These are phyloP conservation scores for Triticum urartu DNA, from an alignment of 176 grass and related monocot genomes.

Conservation along the genomic window DNA sequence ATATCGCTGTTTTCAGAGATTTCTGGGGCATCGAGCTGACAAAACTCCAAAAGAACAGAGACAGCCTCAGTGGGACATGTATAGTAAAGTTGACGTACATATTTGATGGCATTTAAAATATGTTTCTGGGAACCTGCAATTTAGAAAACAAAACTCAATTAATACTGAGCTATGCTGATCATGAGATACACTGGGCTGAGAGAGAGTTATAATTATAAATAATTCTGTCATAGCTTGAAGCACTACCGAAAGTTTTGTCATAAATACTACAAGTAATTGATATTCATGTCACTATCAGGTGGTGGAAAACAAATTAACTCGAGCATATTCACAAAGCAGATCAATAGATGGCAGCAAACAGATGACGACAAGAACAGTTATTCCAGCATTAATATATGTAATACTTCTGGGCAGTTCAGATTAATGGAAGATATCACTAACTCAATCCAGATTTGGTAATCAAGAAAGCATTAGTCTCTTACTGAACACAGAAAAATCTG, in stretches of 20 bases:
- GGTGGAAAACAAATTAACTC: constrained; percentile 28
- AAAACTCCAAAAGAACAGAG: constrained; percentile 70
- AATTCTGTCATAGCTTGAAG: neutral
- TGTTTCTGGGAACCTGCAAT: constrained; percentile 65
- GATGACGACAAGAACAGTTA: constrained; percentile 2
- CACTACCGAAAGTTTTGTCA: neutral
- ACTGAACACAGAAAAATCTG: constrained; percentile 44
- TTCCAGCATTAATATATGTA: neutral
- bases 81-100: constrained; percentile 54
- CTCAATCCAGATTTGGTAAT: neutral
- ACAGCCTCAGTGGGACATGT: constrained; percentile 63
- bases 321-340: constrained; percentile 22
- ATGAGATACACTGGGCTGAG: neutral
- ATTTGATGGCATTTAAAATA: constrained; percentile 49
- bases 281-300: constrained; percentile 13
- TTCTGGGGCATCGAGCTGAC: constrained; percentile 44
- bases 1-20: constrained; percentile 35
- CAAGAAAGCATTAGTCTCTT: constrained; percentile 29
- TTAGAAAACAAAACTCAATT: constrained; percentile 1
- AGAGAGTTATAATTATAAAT: neutral
- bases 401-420: neutral
- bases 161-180: constrained; percentile 4
- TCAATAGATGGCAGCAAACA: constrained; percentile 5
- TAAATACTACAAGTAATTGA: neutral
- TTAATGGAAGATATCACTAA: constrained; percentile 1